Conservation (phyloP, 805 yeast species). For the Yarrowia hollandica region DNA sequence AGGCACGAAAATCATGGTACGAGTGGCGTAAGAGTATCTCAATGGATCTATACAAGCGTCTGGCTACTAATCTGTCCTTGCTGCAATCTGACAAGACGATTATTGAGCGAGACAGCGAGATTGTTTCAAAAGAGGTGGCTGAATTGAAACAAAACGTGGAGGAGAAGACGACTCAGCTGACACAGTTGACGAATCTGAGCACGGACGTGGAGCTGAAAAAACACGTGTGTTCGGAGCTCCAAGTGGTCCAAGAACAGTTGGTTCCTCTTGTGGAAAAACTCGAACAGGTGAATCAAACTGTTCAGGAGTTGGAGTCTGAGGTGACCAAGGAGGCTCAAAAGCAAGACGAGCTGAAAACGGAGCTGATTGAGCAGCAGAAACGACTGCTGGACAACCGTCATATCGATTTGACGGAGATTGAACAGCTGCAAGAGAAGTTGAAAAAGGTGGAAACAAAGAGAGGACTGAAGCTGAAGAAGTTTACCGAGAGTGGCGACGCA, state of each 20-base stretch:
- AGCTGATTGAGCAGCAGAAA: constrained; percentile 5
- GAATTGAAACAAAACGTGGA: background rate
- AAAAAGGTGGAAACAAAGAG: background rate
- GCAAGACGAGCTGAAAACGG: background rate
- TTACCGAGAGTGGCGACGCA: background rate
- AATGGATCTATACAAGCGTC: constrained; percentile 1
- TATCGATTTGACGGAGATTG: constrained; percentile 8
- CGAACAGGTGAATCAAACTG: constrained; percentile 3
- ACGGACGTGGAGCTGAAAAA: constrained; percentile 16
- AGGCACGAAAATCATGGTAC: constrained; percentile 18
- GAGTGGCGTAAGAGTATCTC: constrained; percentile 20
- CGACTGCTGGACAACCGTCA: background rate
- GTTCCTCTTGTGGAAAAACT: background rate
- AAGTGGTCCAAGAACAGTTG: background rate
- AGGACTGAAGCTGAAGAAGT: background rate
- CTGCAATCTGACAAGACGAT: background rate
- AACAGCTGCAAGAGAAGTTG: constrained; percentile 2
- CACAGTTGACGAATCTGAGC: background rate
- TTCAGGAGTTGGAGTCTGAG: background rate
- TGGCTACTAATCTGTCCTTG: background rate
- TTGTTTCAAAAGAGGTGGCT: background rate
- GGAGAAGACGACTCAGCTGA: background rate
- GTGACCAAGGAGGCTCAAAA: background rate
- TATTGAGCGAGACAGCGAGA: background rate
- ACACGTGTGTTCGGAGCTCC: background rate